Conservation (phyloP, 331 rosid genomes). For the Dryas integrifolia region DNA sequence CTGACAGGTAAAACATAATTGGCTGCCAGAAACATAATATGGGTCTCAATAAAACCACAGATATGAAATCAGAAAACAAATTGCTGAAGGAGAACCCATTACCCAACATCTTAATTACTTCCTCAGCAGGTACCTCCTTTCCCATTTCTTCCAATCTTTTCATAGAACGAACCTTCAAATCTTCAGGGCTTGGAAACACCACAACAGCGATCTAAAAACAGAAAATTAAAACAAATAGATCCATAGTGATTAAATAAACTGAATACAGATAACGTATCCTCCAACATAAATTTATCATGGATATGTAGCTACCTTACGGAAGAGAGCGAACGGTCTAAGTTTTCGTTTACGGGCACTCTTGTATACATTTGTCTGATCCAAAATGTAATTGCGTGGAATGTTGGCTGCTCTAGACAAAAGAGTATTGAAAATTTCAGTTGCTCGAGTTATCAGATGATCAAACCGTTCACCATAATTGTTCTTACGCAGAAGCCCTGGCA, state of each 20-base stretch:
- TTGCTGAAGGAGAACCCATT: background rate
- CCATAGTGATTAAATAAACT: background rate
- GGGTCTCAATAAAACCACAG: background rate
- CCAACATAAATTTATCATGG: background rate
- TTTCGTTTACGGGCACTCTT: constrained; percentile 49
- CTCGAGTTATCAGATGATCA: constrained; percentile 45
- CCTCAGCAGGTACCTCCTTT: constrained; percentile 48
- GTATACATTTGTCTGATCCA: constrained; percentile 59
- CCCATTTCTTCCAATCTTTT: constrained; percentile 50
- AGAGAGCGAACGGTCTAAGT: constrained; percentile 42
- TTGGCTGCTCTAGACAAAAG: constrained; percentile 49
- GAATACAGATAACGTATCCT: background rate
- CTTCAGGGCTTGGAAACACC: constrained; percentile 54
- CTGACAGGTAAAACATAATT: constrained; percentile 52
- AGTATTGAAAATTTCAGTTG: constrained; percentile 44
- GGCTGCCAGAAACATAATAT: constrained; percentile 28
- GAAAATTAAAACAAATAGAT: background rate
- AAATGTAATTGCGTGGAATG: constrained; percentile 52
- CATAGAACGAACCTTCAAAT: constrained; percentile 35
- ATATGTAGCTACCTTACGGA: constrained; percentile 32
- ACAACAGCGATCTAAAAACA: constrained; percentile 47
- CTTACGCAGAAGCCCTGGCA: constrained; percentile 45
- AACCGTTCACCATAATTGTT: constrained; percentile 48
- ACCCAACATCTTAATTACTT: constrained; percentile 54
- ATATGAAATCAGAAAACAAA: background rate